phyloP scores from a whole-genome alignment of 345 rosid genomes.

The Pistacia atlantica region DNA sequence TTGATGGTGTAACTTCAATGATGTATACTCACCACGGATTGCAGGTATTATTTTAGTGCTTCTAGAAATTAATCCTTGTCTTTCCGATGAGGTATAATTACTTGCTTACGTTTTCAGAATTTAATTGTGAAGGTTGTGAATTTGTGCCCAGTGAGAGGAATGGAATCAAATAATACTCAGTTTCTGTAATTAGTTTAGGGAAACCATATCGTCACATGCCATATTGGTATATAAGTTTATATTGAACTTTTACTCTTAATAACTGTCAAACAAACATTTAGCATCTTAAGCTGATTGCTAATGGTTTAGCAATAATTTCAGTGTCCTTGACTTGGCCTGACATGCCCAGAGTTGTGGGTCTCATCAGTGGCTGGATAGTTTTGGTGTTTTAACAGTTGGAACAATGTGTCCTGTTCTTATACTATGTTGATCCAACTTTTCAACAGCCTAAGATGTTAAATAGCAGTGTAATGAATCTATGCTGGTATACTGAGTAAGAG shows the following conservation, averaged over 20 bases:
- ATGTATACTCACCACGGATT: slow-evolving; percentile 98
- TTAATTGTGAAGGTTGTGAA: background rate
- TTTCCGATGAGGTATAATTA: background rate
- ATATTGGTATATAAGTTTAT: background rate
- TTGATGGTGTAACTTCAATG: slow-evolving; percentile 99
- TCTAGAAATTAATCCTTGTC: slow-evolving; percentile 5
- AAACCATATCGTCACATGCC: background rate
- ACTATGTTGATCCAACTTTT: background rate
- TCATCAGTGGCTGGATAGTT: background rate
- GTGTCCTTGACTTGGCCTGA: background rate
- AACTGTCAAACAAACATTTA: background rate
- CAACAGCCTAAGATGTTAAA: background rate
- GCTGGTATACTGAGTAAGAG: background rate
- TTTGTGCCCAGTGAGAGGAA: background rate
- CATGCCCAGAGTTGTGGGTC: background rate
- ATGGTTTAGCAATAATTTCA: background rate
- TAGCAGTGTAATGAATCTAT: background rate
- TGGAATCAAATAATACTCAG: background rate
- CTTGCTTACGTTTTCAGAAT: background rate
- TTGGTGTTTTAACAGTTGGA: background rate
- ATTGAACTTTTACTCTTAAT: background rate
- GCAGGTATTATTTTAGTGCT: slow-evolving; percentile 45
- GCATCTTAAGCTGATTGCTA: background rate
- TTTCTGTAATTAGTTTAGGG: background rate
- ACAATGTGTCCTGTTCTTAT: background rate